Base-by-base conservation (phyloP, 768 basidiomycete genomes). In the Gloeophyllum trabeum region DNA sequence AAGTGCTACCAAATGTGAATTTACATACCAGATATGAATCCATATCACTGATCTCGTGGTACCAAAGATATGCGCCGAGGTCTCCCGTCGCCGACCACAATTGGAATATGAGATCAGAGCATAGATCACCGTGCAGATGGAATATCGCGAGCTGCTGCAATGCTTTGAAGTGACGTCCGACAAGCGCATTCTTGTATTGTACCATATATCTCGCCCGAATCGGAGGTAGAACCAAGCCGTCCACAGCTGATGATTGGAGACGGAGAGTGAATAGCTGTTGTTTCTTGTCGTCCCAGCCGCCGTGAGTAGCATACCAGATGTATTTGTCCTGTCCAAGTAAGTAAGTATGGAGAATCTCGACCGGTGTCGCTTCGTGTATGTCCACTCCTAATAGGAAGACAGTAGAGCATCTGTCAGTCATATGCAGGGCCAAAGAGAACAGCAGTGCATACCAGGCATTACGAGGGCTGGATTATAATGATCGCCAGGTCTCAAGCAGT, bases 31-130 rank as follows among this genome's bases (percentile, higher is more conserved):
- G 42, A 35, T 61, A 61, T 12, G 13, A 7, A 2, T 58, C 50
- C 40, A 56, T 46, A 28, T 61, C 35, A 0, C 51, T 32, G 16
- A 62, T 62, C 43, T 55, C 54, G 1, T 52, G 57, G 32, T 46
- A 35, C 60, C 60, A 64, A 1, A 63, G 26, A 6, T 55, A 22
- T 1, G 60, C 56, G 1, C 52, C 55, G 16, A 64, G 49, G 38
- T 54, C 55, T 2, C 61, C 59, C 4, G 48, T 46, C 3, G 59
- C 58, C 18, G 55, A 57, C 58, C 57, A 60, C 5, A 62, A 50
- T 3, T 54, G 38, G 38, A 61, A 55, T 2, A 54, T 4, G 2
- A 42, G 14, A 5, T 39, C 24, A n/a, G 43, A 7, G n/a, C n/a
- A n/a, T 32, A 51, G 45, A 25, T 57, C 39, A 43, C 52, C 50